Base-by-base conservation (phyloP, 345 rosid species). In the Alliaria petiolata region DNA sequence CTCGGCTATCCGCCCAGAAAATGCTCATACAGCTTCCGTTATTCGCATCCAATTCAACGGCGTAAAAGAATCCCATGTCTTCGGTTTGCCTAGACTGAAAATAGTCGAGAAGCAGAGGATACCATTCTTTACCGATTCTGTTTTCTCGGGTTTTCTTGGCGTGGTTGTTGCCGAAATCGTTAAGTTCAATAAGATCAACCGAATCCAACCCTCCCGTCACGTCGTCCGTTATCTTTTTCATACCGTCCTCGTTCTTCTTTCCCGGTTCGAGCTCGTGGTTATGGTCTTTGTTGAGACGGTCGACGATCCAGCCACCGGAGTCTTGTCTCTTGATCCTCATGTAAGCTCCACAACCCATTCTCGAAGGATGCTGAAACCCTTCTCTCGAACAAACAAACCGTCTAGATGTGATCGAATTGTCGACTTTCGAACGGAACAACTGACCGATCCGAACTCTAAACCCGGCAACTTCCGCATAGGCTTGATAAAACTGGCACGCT, bases 341-440 rank as follows among this genome's bases (percentile, higher is more conserved):
- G 83, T 85, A 89, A 70, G 97, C 95, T 22, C 96, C 91, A 66
- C 98, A 93, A 6, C 98, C 98, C 46, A 91, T 82, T 69, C 97
- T 84, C 6, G 97, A 86, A 43, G 98, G 98, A 71, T 91, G 98
- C 75, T 91, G 95, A 82, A 89, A 89, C 56, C 98, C 98, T 84
- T 93, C 98, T 77, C 86, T 90, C 0, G 96, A 93, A 81, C 96
- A 93, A 53, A 93, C 98, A 79, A 93, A 93, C 63, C 96, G 76
- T 64, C 97, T 67, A 5, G 96, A 93, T 5, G 98, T 93, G 52
- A 93, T 80, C 0, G 93, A 89, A 4, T 88, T 90, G 55, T 91
- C 95, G 15, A 81, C 83, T 80, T 89, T 93, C 0, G 98, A 89
- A 11, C 96, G 92, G 67, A 93, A 93, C 83, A 90, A 53, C 81